Base-by-base conservation (phyloP, 208 protist genomes). In the Balamuthia mandrillaris region DNA sequence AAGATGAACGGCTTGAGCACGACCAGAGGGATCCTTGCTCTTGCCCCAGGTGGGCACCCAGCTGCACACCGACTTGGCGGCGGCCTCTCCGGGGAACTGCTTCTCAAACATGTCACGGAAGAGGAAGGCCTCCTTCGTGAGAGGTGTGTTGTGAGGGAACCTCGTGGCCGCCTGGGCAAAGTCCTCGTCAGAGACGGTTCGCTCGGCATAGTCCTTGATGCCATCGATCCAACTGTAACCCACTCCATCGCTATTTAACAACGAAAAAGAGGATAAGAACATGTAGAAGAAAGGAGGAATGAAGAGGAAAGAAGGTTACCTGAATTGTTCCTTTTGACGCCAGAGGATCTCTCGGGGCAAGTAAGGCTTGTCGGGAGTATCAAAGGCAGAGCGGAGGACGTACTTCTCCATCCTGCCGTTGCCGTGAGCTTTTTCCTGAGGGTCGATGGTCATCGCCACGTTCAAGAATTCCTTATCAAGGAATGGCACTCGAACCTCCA, bases 281-380 rank as follows among this genome's bases (percentile, higher is more conserved):
- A n/a, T n/a, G n/a, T n/a, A n/a, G n/a, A 44, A 77, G 66, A 31
- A n/a, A n/a, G n/a, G 29, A 2, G 2, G 41, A 54, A 42, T 14
- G 66, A 77, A 41, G 35, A 86, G 27, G 49, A 56, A 6, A 44
- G 7, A 47, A 54, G 37, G 9, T n/a, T 21, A 81, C 51, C 31
- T 91, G 82, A 96, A 96, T 88, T 96, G 95, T 86, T 96, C 95
- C 91, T 96, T 96, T 84, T 96, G 94, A 9, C 94, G 61, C 90
- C 90, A 95, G 0, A 96, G 88, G n/a, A 96, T 90, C 44, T 78
- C 60, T 0, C 89, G n/a, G 27, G 95, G 95, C 24, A 97, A 86
- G 81, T 94, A 97, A 35, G 90, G 89, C 41, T 89, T 82, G 41
- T 92, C 89, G 16, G 70, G 68, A 3, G 85, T 88, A 39, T 88